phyloP scores from a whole-genome alignment of 208 protist species.

The Wallacemonas sp. region DNA sequence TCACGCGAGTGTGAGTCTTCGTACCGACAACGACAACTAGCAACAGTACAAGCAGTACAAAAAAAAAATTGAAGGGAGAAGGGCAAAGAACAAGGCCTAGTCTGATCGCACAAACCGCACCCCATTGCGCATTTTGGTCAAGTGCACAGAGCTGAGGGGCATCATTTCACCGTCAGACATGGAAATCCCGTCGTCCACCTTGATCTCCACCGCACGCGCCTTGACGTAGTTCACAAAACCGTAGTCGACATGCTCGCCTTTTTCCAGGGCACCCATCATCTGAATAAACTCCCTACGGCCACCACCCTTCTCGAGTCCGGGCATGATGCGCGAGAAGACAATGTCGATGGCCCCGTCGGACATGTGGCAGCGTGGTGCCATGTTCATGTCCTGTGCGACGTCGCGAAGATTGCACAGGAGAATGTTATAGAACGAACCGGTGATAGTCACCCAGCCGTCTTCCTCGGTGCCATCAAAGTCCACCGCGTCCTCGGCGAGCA shows the following conservation, averaged over 20 bases:
- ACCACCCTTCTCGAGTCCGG: constrained; percentile 18
- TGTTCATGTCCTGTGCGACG: constrained; percentile 70
- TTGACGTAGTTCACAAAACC: constrained; percentile 80
- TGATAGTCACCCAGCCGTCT: constrained; percentile 77
- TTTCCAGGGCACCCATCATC: constrained; percentile 62
- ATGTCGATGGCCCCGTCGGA: constrained; percentile 81
- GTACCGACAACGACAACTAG: no score
- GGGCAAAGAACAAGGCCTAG: not conserved
- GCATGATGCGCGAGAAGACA: constrained; percentile 46
- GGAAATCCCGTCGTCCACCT: constrained; percentile 57
- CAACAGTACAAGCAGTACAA: no score
- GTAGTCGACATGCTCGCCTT: constrained; percentile 61
- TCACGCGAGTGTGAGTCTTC: no score
- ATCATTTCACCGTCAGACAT: constrained; percentile 89
- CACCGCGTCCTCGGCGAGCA: constrained; percentile 45
- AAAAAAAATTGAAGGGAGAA: not conserved
- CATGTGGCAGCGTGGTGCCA: constrained; percentile 74
- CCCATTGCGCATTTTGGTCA: constrained; percentile 54
- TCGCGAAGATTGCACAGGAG: constrained; percentile 74
- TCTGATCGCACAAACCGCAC: constrained; percentile 61
- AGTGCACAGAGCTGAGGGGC: constrained; percentile 58
- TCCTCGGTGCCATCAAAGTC: constrained; percentile 58
- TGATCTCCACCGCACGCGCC: constrained; percentile 73
- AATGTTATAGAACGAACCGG: constrained; percentile 54
- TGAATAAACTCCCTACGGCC: constrained; percentile 67